Conservation (phyloP, 1,284 basidiomycete genomes). For the Ustilago lituana region DNA sequence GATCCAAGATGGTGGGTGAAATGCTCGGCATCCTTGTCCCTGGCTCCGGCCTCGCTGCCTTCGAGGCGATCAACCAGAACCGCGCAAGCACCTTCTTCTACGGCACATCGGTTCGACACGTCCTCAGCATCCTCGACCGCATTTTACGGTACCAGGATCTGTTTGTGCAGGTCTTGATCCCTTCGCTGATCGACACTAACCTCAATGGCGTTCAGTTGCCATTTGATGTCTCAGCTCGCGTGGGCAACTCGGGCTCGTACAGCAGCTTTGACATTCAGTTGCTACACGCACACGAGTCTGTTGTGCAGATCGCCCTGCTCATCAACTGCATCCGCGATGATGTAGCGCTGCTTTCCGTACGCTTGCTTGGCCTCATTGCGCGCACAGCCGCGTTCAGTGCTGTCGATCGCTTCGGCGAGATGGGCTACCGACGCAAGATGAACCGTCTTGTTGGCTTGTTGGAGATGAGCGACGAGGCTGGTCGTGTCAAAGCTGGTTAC, state of each 20-base stretch:
- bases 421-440: slow-evolving; percentile 67
- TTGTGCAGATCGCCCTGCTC: slow-evolving; percentile 85
- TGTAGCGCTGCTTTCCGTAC: slow-evolving; percentile 80
- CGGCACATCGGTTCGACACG: slow-evolving; percentile 78
- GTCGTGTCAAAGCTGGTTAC: slow-evolving; percentile 85
- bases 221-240: slow-evolving; percentile 46
- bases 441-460: slow-evolving; percentile 79
- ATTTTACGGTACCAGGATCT: slow-evolving; percentile 85
- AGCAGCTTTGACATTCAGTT: slow-evolving; percentile 78
- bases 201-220: slow-evolving; percentile 36
- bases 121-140: slow-evolving; percentile 83
- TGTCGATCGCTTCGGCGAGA: slow-evolving; percentile 71
- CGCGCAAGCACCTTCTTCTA: slow-evolving; percentile 77
- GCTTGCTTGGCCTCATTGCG: slow-evolving; percentile 78
- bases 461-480: slow-evolving; percentile 83
- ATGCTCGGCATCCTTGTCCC: slow-evolving; percentile 77
- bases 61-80: slow-evolving; percentile 72
- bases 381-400: slow-evolving; percentile 71
- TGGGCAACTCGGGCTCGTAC: slow-evolving; percentile 69
- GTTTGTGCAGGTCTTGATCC: slow-evolving; percentile 87
- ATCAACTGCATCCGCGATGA: slow-evolving; percentile 80
- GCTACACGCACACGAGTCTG: slow-evolving; percentile 77
- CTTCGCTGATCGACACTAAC: slow-evolving; percentile 74
- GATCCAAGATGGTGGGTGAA: slow-evolving; percentile 76
- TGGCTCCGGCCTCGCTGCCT: slow-evolving; percentile 56